Evolutionary conservation across 768 basidiomycete genomes (phyloP).

Genomic region (Lanmaoa pseudosensibilis): DNA sequence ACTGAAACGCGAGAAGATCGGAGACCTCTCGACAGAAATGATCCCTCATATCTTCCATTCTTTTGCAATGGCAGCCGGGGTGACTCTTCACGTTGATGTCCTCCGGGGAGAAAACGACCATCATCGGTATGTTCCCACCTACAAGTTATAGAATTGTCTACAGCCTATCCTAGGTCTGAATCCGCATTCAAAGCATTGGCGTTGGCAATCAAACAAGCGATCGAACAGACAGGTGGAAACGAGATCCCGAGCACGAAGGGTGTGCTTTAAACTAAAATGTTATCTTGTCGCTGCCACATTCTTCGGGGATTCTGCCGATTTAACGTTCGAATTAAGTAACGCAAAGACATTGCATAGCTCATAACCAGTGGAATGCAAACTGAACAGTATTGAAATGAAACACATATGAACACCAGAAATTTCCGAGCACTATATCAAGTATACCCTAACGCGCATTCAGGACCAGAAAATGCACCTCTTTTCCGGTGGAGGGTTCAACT

Average conservation of each 20-base stretch:
- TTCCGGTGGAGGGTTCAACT: constrained; percentile 84
- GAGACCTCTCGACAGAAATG: constrained; percentile 97
- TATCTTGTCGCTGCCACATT: not conserved
- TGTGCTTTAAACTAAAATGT: constrained; percentile 58
- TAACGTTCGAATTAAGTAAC: not conserved
- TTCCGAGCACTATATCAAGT: constrained; percentile 1
- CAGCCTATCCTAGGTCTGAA: constrained; percentile 66
- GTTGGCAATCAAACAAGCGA: constrained; percentile 92
- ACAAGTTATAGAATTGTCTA: not conserved
- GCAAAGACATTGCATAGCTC: constrained; percentile 1
- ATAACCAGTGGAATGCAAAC: not conserved
- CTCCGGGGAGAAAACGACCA: constrained; percentile 96
- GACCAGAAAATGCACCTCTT: constrained; percentile 83
- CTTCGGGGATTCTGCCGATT: not conserved
- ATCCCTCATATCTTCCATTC: constrained; percentile 97
- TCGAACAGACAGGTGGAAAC: constrained; percentile 80
- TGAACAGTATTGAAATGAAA: constrained; percentile 8
- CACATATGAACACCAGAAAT: constrained; percentile 17
- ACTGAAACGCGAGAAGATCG: constrained; percentile 85
- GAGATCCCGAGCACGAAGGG: constrained; percentile 98
- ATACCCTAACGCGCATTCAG: constrained; percentile 23
- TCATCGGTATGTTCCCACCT: constrained; percentile 66
- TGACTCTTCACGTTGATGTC: constrained; percentile 92
- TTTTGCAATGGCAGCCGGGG: constrained; percentile 94
- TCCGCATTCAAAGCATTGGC: constrained; percentile 98